These are phyloP conservation scores for Ogataea salicorniae DNA, from an alignment of 805 yeast species.

Conservation along the genomic window DNA sequence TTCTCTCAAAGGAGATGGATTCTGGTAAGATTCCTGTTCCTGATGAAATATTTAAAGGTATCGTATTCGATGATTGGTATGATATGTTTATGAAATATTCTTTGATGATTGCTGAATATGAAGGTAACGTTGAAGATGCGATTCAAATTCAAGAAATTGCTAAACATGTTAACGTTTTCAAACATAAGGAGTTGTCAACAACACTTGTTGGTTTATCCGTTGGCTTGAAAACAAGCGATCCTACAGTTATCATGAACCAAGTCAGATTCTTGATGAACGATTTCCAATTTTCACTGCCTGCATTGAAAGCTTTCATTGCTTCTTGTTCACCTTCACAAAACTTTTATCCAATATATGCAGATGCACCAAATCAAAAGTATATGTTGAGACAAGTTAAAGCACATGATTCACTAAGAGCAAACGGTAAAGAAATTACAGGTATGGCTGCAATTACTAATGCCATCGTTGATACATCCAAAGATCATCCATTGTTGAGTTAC, in stretches of 20 bases:
- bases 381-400: conserved; percentile 88
- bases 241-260: conserved; percentile 47
- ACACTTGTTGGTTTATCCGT: conserved; percentile 66
- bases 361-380: conserved; percentile 84
- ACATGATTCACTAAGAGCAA: conserved; percentile 55
- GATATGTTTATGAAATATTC: conserved; percentile 77
- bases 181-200: conserved; percentile 53
- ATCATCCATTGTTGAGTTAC: conserved; percentile 57
- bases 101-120: conserved; percentile 56
- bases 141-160: conserved; percentile 68
- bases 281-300: conserved; percentile 70
- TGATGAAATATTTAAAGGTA: conserved; percentile 63
- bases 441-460: conserved; percentile 69
- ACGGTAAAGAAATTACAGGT: conserved; percentile 55
- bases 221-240: conserved; percentile 40
- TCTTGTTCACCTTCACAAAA: conserved; percentile 30
- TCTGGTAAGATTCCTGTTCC: conserved; percentile 33
- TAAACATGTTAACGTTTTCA: conserved; percentile 72
- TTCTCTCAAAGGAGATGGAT: conserved; percentile 27
- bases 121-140: conserved; percentile 54
- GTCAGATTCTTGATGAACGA: conserved; percentile 60
- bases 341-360: conserved; percentile 42
- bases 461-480: conserved; percentile 40
- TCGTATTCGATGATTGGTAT: conserved; percentile 79
- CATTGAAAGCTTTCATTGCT: conserved; percentile 60